phyloP scores from a whole-genome alignment of 1,284 basidiomycete genomes.

The Cutaneotrichosporon sp. region DNA sequence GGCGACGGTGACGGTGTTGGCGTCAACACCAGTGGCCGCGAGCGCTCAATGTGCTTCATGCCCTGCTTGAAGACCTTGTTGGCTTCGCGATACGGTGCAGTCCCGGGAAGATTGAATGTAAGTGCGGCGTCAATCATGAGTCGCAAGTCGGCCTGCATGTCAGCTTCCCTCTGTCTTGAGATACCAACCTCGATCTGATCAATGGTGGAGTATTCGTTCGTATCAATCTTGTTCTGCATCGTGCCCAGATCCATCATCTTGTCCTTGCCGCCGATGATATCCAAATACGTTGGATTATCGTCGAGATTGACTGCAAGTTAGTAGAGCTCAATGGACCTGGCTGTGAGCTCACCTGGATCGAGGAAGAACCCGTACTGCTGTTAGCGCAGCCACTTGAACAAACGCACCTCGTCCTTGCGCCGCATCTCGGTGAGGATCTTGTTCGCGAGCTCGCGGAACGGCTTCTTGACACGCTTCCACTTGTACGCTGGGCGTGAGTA shows the following conservation, averaged over 20 bases:
- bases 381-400: slow-evolving; percentile 1
- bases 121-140: slow-evolving; percentile 39
- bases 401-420: slow-evolving; percentile 38
- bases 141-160: slow-evolving; percentile 36
- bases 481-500: slow-evolving; percentile 11
- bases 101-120: slow-evolving; percentile 41
- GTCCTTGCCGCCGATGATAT: slow-evolving; percentile 43
- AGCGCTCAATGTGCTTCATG: slow-evolving; percentile 42
- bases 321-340: background rate
- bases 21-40: slow-evolving; percentile 35
- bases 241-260: slow-evolving; percentile 48
- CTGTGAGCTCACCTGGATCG: slow-evolving; percentile 27
- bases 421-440: slow-evolving; percentile 39
- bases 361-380: slow-evolving; percentile 42
- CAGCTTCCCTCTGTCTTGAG: background rate
- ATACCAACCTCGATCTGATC: slow-evolving; percentile 41
- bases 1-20: slow-evolving; percentile 38
- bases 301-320: slow-evolving; percentile 31
- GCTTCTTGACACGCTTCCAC: slow-evolving; percentile 39
- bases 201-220: slow-evolving; percentile 34
- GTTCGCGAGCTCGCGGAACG: slow-evolving; percentile 36
- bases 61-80: slow-evolving; percentile 34
- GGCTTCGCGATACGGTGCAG: slow-evolving; percentile 39
- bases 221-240: slow-evolving; percentile 45
- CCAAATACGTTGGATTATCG: slow-evolving; percentile 43